Base-by-base conservation (phyloP, 345 rosid genomes). In the Excoecaria cochinchinensis region DNA sequence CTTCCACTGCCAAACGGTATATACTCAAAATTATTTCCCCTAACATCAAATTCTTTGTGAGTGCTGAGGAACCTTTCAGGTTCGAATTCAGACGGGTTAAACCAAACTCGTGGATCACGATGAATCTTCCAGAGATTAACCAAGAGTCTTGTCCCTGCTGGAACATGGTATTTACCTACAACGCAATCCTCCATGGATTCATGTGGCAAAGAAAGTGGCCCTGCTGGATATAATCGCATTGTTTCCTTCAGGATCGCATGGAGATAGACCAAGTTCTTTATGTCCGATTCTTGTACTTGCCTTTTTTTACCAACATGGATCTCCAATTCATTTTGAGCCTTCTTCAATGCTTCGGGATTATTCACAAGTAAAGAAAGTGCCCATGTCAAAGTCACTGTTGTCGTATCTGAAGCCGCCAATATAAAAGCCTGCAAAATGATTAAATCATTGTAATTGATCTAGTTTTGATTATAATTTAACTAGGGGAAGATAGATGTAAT, bases 31-130 rank as follows among this genome's bases (percentile, higher is more conserved):
- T 38, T 44, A 8, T 65, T 66, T 1, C 76, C 80, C 4, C 57
- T 72, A 9, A 72, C 38, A n/a, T 77, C 80, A 31, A 64, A 25
- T 42, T 72, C 72, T 17, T 66, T 47, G 40, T 72, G 58, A 25
- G 51, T 36, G 3, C 31, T 50, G 1, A 77, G 72, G 12, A 77
- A 77, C 36, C 80, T 72, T 36, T 77, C 72, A 1, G 80, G 76
- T 4, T n/a, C 15, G 36, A 77, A 77, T 39, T 77, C 38, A 21
- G 3, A 9, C 17, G 72, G 80, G 7, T 64, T 17, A 0, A 56
- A 17, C 76, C 80, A 77, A 3, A 71, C 71, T 4, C 72, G 7
- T 0, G 76, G 72, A 39, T 77, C 80, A 0, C 39, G 58, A 13
- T 77, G 80, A 10, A 77, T 71, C 40, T 65, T 72, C 44, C 51